Conservation (phyloP, 176 grass and related monocot species). For the Musa itinerans region DNA sequence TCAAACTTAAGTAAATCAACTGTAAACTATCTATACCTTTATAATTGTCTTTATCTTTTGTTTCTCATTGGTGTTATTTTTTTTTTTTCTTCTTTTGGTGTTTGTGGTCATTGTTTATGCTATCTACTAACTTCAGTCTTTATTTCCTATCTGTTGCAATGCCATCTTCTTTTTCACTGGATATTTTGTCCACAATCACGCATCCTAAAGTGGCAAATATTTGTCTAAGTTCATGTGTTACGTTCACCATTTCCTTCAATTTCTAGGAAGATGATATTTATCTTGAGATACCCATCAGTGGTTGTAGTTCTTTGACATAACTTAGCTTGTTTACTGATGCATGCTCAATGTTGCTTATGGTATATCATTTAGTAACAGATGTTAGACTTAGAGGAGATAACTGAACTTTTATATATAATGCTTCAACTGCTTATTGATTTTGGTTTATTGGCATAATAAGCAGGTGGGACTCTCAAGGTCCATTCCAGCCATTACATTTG, state of each 20-base stretch:
- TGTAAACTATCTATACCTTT: neutral
- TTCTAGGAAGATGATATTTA: neutral
- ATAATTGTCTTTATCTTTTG: neutral
- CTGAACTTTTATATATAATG: neutral
- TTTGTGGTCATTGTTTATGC: neutral
- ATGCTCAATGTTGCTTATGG: neutral
- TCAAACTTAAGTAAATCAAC: neutral
- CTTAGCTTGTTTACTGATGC: neutral
- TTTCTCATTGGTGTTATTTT: neutral
- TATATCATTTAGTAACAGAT: neutral
- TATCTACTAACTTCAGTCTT: no score
- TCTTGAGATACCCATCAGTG: no score
- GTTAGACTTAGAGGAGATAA: neutral
- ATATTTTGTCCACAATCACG: neutral
- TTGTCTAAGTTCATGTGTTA: neutral
- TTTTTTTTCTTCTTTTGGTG: neutral
- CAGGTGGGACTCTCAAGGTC: slow-evolving; percentile 87
- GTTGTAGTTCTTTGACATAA: neutral
- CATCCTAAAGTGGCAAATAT: neutral
- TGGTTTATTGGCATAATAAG: slow-evolving; percentile 18
- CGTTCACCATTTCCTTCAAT: neutral
- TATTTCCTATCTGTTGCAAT: no score
- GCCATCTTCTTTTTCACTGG: no score
- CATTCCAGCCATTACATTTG: slow-evolving; percentile 89
- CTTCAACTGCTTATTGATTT: slow-evolving; percentile 8